phyloP scores from a whole-genome alignment of 1,139 yeast species.

The Arxiozyma slooffiae region DNA sequence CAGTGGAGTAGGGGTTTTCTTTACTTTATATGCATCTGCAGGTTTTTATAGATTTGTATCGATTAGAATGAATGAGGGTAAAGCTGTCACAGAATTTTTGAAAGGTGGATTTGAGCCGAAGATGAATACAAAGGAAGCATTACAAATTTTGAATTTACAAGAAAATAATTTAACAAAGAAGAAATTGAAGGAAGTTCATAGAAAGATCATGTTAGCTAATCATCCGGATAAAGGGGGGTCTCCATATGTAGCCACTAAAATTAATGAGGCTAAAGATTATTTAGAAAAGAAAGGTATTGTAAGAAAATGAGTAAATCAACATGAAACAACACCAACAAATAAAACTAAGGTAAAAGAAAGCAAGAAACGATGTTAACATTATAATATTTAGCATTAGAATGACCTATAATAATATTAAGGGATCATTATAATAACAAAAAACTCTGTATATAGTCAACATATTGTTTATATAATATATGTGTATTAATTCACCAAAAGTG shows the following conservation, averaged over 20 bases:
- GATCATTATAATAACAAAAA: neutral
- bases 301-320: conserved; percentile 1
- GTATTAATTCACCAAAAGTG: too few relatives aligned
- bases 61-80: conserved; percentile 58
- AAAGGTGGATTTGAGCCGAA: conserved; percentile 78
- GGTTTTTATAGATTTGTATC: conserved; percentile 51
- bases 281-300: conserved; percentile 53
- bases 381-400: neutral
- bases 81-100: conserved; percentile 19
- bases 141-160: conserved; percentile 74
- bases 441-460: conserved; percentile 2
- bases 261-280: conserved; percentile 93
- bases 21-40: conserved; percentile 54
- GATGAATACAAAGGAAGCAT: conserved; percentile 86
- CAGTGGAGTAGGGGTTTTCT: conserved; percentile 61
- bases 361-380: neutral
- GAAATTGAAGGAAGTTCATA: conserved; percentile 82
- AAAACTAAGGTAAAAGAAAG: conserved; percentile 3
- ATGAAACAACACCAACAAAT: neutral
- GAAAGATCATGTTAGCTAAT: conserved; percentile 85
- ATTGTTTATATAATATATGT: neutral
- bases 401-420: too few relatives aligned
- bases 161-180: conserved; percentile 69
- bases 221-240: conserved; percentile 99
- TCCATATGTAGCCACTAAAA: conserved; percentile 88